Evolutionary conservation across 805 yeast genomes (phyloP), one percentile per base, ranked within the genome.

Genomic region (Isabelozyma gotoi): DNA sequence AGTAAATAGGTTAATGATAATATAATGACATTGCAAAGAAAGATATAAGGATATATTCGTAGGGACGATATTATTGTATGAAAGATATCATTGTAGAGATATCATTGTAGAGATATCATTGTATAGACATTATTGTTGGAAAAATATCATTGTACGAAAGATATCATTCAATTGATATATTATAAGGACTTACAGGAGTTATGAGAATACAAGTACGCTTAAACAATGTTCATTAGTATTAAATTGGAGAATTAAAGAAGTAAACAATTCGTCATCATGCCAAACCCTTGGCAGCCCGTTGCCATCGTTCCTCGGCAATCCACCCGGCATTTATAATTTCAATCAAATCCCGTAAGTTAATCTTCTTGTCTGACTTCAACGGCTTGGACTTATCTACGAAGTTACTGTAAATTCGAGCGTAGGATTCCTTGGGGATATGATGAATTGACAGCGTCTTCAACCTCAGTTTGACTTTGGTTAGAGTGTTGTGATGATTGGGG

Each of bases 311-410:
- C 17, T 81, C 81, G 46, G 81, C 83, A 12, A 77, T 74, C 98
- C 98, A 91, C 15, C 97, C 97, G 3, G 85, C 79, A 54, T 88
- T 82, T 34, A 91, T 76, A 18, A 91, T 78, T 50, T 77, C 76
- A 40, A 89, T 59, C 34, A 86, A 80, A 59, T 89, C 96, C 45
- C 71, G 73, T 53, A 92, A 74, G 61, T 87, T 88, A 65, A 92
- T 71, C 12, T 90, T 87, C 44, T 60, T 65, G 29, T 59, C 65
- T 43, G 71, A 71, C 54, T 80, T 83, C 54, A 92, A 73, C 5
- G 79, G 74, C 52, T 82, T 81, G 31, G 84, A 83, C 55, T 85
- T 84, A 36, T 84, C 78, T 19, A 91, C 85, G 53, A 92, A 68
- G 49, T 77, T 77, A 43, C 76, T 76, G 62, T 89, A 92, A 7